A percentile compares a stretch with the other conserved stretches of the same genome.
Conservation (phyloP, 1,284 basidiomycete genomes). For the Coniophora puteana region DNA sequence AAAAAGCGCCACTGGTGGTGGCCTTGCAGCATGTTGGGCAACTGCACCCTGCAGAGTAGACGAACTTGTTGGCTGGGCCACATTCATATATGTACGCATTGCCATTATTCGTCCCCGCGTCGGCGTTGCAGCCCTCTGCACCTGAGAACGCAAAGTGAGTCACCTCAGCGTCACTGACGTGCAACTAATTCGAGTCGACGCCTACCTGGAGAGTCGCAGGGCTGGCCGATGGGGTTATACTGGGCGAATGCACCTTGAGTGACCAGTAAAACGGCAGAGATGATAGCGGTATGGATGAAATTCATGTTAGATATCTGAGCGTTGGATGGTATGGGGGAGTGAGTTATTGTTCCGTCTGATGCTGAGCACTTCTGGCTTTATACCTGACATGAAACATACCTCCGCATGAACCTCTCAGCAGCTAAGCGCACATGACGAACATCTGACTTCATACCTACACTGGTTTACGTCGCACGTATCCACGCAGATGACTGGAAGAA, state of each 20-base stretch:
- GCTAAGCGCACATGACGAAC: too few species aligned
- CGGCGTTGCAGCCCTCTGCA: neutral
- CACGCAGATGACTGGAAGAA: too few species aligned
- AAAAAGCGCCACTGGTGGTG: neutral
- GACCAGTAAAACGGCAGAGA: constrained; percentile 2
- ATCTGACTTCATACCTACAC: too few species aligned
- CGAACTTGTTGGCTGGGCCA: neutral
- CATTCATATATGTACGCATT: constrained; percentile 5
- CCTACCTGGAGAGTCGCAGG: constrained; percentile 3
- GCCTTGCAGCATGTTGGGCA: constrained; percentile 2
- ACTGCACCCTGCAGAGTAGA: neutral
- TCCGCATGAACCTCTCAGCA: too few species aligned
- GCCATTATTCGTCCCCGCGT: neutral
- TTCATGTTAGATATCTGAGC: too few species aligned
- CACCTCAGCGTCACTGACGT: neutral
- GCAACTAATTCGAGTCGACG: neutral
- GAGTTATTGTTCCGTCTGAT: too few species aligned
- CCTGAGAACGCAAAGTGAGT: neutral
- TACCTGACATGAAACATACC: too few species aligned
- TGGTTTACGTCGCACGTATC: too few species aligned
- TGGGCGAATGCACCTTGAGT: neutral
- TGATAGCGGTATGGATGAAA: constrained; percentile 4
- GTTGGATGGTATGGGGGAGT: too few species aligned
- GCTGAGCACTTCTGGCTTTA: too few species aligned
- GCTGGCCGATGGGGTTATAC: constrained; percentile 5